Conservation (phyloP, 306 rosid genomes). For the Cicer bijugum region DNA sequence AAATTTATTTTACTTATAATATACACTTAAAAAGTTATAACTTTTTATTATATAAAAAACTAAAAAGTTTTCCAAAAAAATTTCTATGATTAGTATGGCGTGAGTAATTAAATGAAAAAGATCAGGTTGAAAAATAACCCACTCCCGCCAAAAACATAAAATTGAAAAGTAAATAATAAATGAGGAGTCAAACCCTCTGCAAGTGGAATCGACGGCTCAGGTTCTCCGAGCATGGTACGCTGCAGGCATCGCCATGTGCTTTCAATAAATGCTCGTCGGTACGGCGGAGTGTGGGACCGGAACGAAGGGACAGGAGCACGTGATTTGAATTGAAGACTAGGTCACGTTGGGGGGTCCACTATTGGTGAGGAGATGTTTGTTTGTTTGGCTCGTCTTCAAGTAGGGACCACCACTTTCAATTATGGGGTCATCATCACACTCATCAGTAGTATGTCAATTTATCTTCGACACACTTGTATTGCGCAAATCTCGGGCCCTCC, state of each 20-base stretch:
- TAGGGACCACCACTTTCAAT: conserved; percentile 55
- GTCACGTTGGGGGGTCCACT: conserved; percentile 53
- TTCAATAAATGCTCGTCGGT: conserved; percentile 47
- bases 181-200: conserved; percentile 39
- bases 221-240: conserved; percentile 39
- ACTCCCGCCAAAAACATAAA: neutral
- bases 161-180: neutral
- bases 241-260: conserved; percentile 50
- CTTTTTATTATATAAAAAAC: too few species aligned
- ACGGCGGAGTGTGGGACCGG: conserved; percentile 46
- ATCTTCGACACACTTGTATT: conserved; percentile 36
- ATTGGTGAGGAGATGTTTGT: conserved; percentile 16
- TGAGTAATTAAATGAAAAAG: neutral
- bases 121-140: neutral
- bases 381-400: conserved; percentile 8
- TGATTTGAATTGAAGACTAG: conserved; percentile 45
- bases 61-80: neutral
- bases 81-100: too few species aligned
- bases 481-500: conserved; percentile 46
- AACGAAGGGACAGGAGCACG: conserved; percentile 51
- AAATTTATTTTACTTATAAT: too few species aligned
- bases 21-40: too few species aligned
- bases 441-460: conserved; percentile 27
- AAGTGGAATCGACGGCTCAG: conserved; percentile 42
- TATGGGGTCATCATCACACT: conserved; percentile 53